A percentile compares a stretch with the other conserved stretches of the same genome.
These are phyloP conservation scores for Tetrapisispora arboricola DNA, from an alignment of 805 yeast species.

Conservation along the genomic window DNA sequence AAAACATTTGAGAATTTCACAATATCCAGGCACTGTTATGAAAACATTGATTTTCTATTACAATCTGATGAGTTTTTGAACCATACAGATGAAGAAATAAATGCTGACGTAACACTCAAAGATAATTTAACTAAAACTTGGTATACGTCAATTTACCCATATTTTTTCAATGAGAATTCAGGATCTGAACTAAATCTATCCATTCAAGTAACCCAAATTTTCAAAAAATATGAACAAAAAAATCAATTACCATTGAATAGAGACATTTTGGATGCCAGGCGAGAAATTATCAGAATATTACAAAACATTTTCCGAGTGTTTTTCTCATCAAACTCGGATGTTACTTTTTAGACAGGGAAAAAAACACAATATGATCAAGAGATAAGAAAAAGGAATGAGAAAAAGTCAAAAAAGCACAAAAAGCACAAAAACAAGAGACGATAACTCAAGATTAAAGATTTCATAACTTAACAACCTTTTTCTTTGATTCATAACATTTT, in stretches of 20 bases:
- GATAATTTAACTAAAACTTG: constrained; percentile 7
- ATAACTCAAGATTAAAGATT: too few relatives aligned
- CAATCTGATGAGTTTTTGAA: constrained; percentile 1
- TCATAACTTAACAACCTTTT: too few relatives aligned
- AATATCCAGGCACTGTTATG: constrained; percentile 23
- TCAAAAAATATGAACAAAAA: constrained; percentile 11
- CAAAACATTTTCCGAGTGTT: constrained; percentile 20
- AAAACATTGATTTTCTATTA: constrained; percentile 22
- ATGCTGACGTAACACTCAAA: constrained; percentile 6
- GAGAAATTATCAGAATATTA: constrained; percentile 19
- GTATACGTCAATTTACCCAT: constrained; percentile 16
- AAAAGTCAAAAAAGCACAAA: background rate
- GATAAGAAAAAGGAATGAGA: background rate
- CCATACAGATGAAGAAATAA: constrained; percentile 1
- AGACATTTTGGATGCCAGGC: constrained; percentile 16
- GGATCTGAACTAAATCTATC: constrained; percentile 26
- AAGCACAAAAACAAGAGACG: background rate
- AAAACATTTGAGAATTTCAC: constrained; percentile 16
- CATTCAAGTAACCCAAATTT: constrained; percentile 13
- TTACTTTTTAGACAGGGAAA: background rate
- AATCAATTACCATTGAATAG: constrained; percentile 12
- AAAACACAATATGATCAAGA: background rate
- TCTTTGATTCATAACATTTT: too few relatives aligned
- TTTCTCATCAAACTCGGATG: constrained; percentile 3
- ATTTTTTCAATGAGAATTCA: constrained; percentile 19